Base-by-base conservation (phyloP, 2,329 filamentous ascomycete genomes). In the Penicillium sp. region DNA sequence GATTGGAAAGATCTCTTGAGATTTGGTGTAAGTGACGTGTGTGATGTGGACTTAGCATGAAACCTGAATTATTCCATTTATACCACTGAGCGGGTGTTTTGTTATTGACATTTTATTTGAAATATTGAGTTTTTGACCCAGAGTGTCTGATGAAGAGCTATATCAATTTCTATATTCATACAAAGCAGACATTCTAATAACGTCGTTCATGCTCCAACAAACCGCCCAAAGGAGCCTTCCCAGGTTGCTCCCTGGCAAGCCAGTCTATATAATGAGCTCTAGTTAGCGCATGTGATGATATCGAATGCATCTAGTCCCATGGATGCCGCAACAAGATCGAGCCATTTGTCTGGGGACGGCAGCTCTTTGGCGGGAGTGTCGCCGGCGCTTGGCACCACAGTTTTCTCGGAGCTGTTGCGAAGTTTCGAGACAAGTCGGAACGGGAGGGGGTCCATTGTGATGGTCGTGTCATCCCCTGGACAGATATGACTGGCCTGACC, bases 1-100 rank as follows among this genome's bases (percentile, higher is more conserved):
- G 48, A 66, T 79, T 48, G 74, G 69, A 16, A 77, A 76, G 63
- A 78, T 80, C 13, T 79, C 76, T 29, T 80, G 41, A 54, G 40
- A n/a, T 13, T 34, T 5, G 18, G 11, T 3, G 21, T 31, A 39
- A 29, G 13, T 29, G 24, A 32, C 11, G 14, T 4, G 5, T 10
- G 4, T 46, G 6, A 11, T 42, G 36, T 31, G 16, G n/a, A 29
- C 16, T 31, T 1, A 14, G 41, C 39, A 36, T 52, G 42, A 24
- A 34, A 18, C n/a, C 18, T 6, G 18, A 24, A n/a, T 42, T n/a
- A 34, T 53, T 45, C 5, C 14, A 13, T 39, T 16, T 43, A 38
- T 34, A 51, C 13, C 4, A 43, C 41, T 32, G 31, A 38, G 48
- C 42, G 41, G 10, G 29, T 21, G 10, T 11, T 49, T 41, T 13